Percentiles rank a stretch among this genome's conserved stretches.
These are phyloP conservation scores for Physocladia obscura DNA, from an alignment of 192 early-diverging fungal genomes.

Conservation along the genomic window DNA sequence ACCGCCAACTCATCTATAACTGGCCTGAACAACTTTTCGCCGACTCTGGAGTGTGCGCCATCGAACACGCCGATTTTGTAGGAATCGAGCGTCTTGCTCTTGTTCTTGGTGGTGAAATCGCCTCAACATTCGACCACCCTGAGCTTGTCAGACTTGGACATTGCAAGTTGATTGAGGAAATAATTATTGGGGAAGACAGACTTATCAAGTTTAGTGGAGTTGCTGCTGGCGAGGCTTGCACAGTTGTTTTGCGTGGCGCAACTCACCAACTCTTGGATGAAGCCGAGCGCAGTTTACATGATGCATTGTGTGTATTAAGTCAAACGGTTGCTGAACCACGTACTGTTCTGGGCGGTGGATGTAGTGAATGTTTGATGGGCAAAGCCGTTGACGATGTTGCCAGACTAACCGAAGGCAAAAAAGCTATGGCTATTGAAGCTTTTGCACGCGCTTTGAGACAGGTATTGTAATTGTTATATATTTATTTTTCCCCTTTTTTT, in stretches of 20 bases:
- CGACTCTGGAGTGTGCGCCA: slow-evolving; percentile 93
- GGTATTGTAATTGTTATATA: slow-evolving; percentile 23
- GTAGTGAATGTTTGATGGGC: slow-evolving; percentile 96
- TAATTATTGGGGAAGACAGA: slow-evolving; percentile 98
- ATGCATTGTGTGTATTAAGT: slow-evolving; percentile 91
- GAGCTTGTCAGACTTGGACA: slow-evolving; percentile 91
- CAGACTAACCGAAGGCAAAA: slow-evolving; percentile 87
- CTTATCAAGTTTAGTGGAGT: slow-evolving; percentile 96
- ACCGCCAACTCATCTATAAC: slow-evolving; percentile 99
- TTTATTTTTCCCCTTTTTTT: slow-evolving; percentile 18
- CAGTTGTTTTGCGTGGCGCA: slow-evolving; percentile 95
- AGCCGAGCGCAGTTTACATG: slow-evolving; percentile 95
- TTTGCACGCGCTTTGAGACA: slow-evolving; percentile 90
- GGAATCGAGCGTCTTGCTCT: slow-evolving; percentile 95
- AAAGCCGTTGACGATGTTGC: slow-evolving; percentile 94
- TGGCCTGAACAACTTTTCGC: slow-evolving; percentile 99
- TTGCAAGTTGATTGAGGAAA: slow-evolving; percentile 96
- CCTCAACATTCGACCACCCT: slow-evolving; percentile 97
- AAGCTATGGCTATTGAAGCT: slow-evolving; percentile 90
- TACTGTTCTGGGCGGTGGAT: slow-evolving; percentile 93
- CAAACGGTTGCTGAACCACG: slow-evolving; percentile 93
- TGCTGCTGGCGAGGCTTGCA: slow-evolving; percentile 94
- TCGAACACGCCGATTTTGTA: slow-evolving; percentile 99
- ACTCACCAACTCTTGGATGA: slow-evolving; percentile 94
- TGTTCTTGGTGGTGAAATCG: slow-evolving; percentile 97